Conservation (phyloP, 371 early-diverging fungal genomes). For the Zopfochytrium polystomum region DNA sequence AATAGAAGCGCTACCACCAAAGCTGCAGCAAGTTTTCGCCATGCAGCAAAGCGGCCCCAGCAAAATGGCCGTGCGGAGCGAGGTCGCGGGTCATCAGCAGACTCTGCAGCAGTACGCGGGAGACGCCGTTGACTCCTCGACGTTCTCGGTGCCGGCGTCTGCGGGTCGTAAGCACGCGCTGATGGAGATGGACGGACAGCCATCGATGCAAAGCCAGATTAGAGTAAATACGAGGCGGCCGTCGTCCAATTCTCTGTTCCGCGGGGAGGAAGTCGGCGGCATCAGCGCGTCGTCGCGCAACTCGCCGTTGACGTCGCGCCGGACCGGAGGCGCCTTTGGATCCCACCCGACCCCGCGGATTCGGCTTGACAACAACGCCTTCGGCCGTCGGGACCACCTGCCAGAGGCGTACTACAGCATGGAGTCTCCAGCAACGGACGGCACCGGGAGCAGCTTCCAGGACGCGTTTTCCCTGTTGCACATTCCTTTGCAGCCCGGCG, state of each 20-base stretch:
- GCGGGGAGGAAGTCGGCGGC: not conserved
- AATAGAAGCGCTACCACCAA: constrained; percentile 39
- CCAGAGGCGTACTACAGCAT: not conserved
- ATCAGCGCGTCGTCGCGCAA: not conserved
- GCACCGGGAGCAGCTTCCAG: not conserved
- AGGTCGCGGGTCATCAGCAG: not conserved
- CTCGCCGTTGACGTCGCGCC: not conserved
- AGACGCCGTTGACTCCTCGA: not conserved
- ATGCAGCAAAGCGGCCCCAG: constrained; percentile 37
- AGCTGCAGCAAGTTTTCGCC: constrained; percentile 40
- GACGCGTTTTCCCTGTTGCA: not conserved
- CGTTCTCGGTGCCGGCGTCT: not conserved
- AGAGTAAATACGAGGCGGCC: not conserved
- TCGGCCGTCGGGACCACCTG: not conserved
- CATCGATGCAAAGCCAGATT: not conserved
- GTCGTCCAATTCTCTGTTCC: not conserved
- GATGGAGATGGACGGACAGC: not conserved
- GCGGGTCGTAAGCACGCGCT: no score
- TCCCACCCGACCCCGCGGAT: not conserved
- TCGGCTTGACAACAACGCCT: not conserved
- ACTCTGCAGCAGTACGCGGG: not conserved
- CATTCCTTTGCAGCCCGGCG: not conserved
- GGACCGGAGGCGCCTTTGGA: not conserved
- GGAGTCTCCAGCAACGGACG: not conserved
- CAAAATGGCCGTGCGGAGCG: constrained; percentile 18